phyloP scores from a whole-genome alignment of 352 stramenopile species.

The Globisporangium polare region DNA sequence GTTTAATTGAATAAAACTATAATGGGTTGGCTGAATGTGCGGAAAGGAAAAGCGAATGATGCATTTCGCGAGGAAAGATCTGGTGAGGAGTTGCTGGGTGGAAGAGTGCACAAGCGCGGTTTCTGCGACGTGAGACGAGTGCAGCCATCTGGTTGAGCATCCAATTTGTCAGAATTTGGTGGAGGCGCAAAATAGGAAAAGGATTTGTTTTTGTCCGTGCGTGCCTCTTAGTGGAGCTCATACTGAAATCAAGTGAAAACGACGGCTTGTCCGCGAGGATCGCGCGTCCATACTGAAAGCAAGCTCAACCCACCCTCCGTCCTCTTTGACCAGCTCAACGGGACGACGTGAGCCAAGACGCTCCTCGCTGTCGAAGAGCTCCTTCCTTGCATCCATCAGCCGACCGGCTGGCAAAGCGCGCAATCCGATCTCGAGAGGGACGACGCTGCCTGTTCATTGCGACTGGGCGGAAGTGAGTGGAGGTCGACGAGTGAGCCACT shows the following conservation, averaged over 20 bases:
- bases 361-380: neutral
- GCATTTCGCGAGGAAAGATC: neutral
- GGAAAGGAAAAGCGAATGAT: neutral
- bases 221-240: slow-evolving; percentile 3
- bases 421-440: neutral
- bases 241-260: neutral
- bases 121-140: neutral
- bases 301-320: too few relatives aligned
- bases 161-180: neutral
- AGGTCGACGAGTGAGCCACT: too few relatives aligned
- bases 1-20: too few relatives aligned
- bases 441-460: too few relatives aligned
- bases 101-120: neutral
- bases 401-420: neutral
- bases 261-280: too few relatives aligned
- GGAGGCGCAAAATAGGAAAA: neutral
- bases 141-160: slow-evolving; percentile 8
- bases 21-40: neutral
- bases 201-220: neutral
- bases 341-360: neutral
- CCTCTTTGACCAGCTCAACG: neutral
- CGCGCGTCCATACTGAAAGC: too few relatives aligned
- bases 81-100: neutral
- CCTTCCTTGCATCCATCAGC: neutral
- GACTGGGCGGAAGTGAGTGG: neutral